Evolutionary conservation across 2,329 filamentous ascomycete species (phyloP), one percentile per base, ranked within the genome.

Genomic region (Penicillium digitatum): DNA sequence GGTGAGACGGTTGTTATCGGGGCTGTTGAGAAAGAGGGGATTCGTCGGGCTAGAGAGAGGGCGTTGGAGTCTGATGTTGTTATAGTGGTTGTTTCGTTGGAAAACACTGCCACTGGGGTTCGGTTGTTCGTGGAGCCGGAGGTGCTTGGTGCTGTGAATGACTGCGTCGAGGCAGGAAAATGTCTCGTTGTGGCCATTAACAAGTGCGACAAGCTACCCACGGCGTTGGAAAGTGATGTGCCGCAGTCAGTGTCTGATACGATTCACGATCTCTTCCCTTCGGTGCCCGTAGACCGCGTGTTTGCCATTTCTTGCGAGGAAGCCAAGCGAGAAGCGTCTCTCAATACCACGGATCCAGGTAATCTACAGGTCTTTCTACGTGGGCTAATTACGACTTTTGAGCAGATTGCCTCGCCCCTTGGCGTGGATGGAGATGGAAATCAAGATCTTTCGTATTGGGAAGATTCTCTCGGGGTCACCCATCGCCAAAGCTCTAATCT

Each of bases 401-500:
- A 76, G 55, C 66, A 71, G 50, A 74, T 79, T 51, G 68, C 73
- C 49, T 73, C 71, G 8, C 70, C 76, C 12, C 59, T 66, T 3
- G 71, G 73, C 34, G 57, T 67, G 32, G 66, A 70, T 5, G 66
- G 69, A 32, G 66, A 69, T 49, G 64, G 64, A 20, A 69, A 72
- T 51, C 73, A 75, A 56, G 78, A 93, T 67, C 82, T 85, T 11
- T 81, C 81, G 3, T 84, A 89, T 59, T 86, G 89, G 78, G 84
- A 91, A 74, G 89, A 95, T 66, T 87, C 94, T 5, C 82, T 96
- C 3, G 92, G 92, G 53, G 92, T 96, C 35, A 96, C 90, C 18
- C 90, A 93, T 73, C 87, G 94, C 55, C 94, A 99, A 77, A 83
- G 88, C 48, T 82, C 90, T 70, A 85, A 96, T 49, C 81, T 99